Conservation (phyloP, 2,329 filamentous ascomycete genomes). For the Ceratocystiopsis brevicomis region DNA sequence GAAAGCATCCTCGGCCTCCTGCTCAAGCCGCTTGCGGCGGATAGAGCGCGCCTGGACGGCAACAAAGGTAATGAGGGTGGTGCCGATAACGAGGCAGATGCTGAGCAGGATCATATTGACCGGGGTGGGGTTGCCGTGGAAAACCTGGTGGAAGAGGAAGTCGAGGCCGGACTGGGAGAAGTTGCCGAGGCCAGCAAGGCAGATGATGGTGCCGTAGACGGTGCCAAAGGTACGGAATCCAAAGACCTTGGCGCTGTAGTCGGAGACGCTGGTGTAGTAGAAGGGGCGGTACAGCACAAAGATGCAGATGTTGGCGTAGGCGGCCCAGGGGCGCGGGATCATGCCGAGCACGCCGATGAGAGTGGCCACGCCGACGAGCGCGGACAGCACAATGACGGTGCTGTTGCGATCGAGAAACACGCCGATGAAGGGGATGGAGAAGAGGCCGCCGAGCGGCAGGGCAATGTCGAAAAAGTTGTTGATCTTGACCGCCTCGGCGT, state of each 20-base stretch:
- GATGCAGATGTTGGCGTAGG: slow-evolving; percentile 56
- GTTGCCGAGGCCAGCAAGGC: slow-evolving; percentile 64
- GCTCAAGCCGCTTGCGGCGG: slow-evolving; percentile 15
- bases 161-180: slow-evolving; percentile 70
- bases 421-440: slow-evolving; percentile 78
- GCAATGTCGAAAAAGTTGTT: slow-evolving; percentile 71
- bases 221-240: slow-evolving; percentile 83
- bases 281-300: slow-evolving; percentile 76
- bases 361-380: slow-evolving; percentile 54
- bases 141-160: slow-evolving; percentile 54
- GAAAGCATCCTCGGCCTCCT: slow-evolving; percentile 15
- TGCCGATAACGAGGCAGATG: slow-evolving; percentile 43
- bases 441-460: slow-evolving; percentile 61
- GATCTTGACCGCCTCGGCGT: slow-evolving; percentile 42
- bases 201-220: slow-evolving; percentile 85
- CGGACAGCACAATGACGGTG: slow-evolving; percentile 49
- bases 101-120: slow-evolving; percentile 53
- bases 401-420: slow-evolving; percentile 56
- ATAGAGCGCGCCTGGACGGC: slow-evolving; percentile 20
- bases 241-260: slow-evolving; percentile 82
- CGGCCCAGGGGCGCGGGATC: slow-evolving; percentile 48
- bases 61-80: slow-evolving; percentile 49
- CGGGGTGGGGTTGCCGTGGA: slow-evolving; percentile 53
- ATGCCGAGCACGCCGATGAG: slow-evolving; percentile 59
- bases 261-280: slow-evolving; percentile 80